Conservation (phyloP, 2,329 filamentous ascomycete species). For the Verticillium albo-atrum region DNA sequence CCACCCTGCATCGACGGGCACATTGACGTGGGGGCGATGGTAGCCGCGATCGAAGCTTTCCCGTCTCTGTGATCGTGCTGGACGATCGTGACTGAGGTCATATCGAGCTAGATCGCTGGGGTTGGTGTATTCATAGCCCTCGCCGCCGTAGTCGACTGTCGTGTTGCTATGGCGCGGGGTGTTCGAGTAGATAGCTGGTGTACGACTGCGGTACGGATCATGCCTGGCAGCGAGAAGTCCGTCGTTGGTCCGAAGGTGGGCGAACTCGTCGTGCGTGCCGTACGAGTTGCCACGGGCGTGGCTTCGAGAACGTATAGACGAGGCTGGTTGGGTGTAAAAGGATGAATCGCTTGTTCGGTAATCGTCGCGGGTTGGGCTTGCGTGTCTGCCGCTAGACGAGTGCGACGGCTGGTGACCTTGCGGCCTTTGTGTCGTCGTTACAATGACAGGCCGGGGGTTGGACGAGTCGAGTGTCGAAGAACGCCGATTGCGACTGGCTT, state of each 20-base stretch:
- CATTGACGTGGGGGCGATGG: slow-evolving; percentile 49
- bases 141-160: slow-evolving; percentile 49
- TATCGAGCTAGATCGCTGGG: slow-evolving; percentile 58
- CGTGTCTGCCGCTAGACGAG: slow-evolving; percentile 23
- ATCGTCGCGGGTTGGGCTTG: slow-evolving; percentile 47
- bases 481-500: slow-evolving; percentile 43
- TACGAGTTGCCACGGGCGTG: slow-evolving; percentile 37
- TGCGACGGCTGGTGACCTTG: slow-evolving; percentile 35
- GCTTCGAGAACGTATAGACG: slow-evolving; percentile 49
- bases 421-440: slow-evolving; percentile 47
- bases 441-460: slow-evolving; percentile 48
- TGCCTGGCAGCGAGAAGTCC: slow-evolving; percentile 31
- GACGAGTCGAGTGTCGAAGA: slow-evolving; percentile 47
- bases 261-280: slow-evolving; percentile 44
- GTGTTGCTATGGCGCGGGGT: slow-evolving; percentile 30
- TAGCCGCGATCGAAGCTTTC: slow-evolving; percentile 54
- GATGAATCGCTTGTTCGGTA: slow-evolving; percentile 48
- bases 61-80: slow-evolving; percentile 35
- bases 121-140: slow-evolving; percentile 61
- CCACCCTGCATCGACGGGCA: slow-evolving; percentile 16
- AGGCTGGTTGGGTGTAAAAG: slow-evolving; percentile 55
- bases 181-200: slow-evolving; percentile 42
- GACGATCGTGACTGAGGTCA: slow-evolving; percentile 50
- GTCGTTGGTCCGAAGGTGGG: slow-evolving; percentile 40
- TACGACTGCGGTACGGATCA: slow-evolving; percentile 43